Evolutionary conservation across 2,329 filamentous ascomycete genomes (phyloP).

Genomic region (Xylariaceae sp.): DNA sequence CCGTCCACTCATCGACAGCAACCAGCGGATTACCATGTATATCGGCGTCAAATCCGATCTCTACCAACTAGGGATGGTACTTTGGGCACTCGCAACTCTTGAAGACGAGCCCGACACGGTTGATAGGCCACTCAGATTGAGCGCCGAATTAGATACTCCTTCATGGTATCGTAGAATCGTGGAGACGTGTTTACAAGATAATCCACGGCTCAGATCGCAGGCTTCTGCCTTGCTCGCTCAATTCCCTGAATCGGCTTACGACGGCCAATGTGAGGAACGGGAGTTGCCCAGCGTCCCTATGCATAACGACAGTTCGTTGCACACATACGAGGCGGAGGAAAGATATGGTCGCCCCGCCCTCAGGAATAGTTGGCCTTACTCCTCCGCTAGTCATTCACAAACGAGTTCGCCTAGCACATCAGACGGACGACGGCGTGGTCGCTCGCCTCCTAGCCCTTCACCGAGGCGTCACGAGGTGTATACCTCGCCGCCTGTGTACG

Average conservation of each 20-base stretch:
- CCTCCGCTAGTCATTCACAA: slow-evolving; percentile 35
- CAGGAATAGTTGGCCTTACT: slow-evolving; percentile 42
- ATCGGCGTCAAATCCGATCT: slow-evolving; percentile 97
- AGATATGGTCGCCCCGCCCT: slow-evolving; percentile 34
- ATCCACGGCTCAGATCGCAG: slow-evolving; percentile 66
- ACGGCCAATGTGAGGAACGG: slow-evolving; percentile 24
- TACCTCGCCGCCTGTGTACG: slow-evolving; percentile 27
- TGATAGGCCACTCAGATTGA: slow-evolving; percentile 61
- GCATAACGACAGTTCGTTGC: slow-evolving; percentile 37
- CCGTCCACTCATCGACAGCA: slow-evolving; percentile 74
- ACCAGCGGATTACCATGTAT: slow-evolving; percentile 90
- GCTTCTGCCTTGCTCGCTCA: slow-evolving; percentile 65
- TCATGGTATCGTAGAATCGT: slow-evolving; percentile 74
- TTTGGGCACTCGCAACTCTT: slow-evolving; percentile 85
- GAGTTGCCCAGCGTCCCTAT: slow-evolving; percentile 35
- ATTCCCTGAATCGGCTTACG: slow-evolving; percentile 51
- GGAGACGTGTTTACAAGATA: slow-evolving; percentile 67
- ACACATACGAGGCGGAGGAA: slow-evolving; percentile 37
- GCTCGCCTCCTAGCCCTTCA: slow-evolving; percentile 49
- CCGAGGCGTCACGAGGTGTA: slow-evolving; percentile 40
- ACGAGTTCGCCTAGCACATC: slow-evolving; percentile 31
- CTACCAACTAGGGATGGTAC: slow-evolving; percentile 92
- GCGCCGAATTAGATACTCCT: slow-evolving; percentile 60
- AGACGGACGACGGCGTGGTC: slow-evolving; percentile 44
- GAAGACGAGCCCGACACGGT: slow-evolving; percentile 85